These are phyloP conservation scores for Neofusicoccum sp. DNA, from an alignment of 2,329 filamentous ascomycete genomes.

Conservation along the genomic window DNA sequence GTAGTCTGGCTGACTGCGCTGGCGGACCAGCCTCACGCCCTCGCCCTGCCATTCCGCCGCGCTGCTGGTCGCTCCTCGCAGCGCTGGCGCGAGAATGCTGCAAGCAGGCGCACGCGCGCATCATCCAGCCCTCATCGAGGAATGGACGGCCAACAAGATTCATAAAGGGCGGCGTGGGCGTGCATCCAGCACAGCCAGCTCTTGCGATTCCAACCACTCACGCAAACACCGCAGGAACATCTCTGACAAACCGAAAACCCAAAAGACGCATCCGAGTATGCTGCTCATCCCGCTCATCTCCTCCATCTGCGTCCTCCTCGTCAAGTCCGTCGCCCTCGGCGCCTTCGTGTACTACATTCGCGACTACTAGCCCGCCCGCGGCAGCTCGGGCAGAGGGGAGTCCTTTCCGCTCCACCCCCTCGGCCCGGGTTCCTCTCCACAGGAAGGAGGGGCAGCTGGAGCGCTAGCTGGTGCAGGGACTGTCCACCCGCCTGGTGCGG, in stretches of 20 bases:
- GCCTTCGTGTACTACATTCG: slow-evolving; percentile 20
- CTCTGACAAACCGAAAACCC: slow-evolving; percentile 2
- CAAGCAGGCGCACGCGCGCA: not conserved
- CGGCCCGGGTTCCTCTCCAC: not conserved
- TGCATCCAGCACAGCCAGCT: not conserved
- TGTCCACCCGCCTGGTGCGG: not conserved
- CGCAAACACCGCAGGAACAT: not conserved
- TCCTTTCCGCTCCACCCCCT: not conserved
- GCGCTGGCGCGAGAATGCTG: slow-evolving; percentile 13
- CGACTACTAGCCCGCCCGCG: not conserved
- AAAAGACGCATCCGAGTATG: slow-evolving; percentile 26
- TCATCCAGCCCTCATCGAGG: not conserved
- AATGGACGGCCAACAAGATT: not conserved
- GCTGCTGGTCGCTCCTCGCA: not conserved
- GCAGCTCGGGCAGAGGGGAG: not conserved
- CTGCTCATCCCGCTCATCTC: slow-evolving; percentile 21
- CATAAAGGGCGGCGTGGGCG: not conserved
- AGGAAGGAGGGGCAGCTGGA: not conserved
- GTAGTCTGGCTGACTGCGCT: not conserved
- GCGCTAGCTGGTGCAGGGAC: not conserved
- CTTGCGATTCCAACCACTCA: not conserved
- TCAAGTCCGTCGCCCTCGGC: slow-evolving; percentile 22
- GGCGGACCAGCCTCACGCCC: not conserved
- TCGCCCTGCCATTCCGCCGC: not conserved
- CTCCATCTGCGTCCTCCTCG: slow-evolving; percentile 21